Base-by-base conservation (phyloP, 257 asterid species). In the Solanum acaule region DNA sequence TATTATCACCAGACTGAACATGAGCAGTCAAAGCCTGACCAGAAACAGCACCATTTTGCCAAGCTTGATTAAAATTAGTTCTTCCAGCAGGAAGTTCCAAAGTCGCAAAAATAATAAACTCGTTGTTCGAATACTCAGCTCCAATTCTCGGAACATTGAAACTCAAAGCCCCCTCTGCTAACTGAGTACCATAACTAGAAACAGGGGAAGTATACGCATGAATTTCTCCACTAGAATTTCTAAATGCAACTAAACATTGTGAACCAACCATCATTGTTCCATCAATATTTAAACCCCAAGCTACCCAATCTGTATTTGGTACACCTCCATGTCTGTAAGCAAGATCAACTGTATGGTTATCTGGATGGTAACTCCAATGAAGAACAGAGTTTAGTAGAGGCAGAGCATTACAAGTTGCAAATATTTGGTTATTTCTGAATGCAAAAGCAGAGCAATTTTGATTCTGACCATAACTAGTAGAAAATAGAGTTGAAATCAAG, bases 21-120 rank as follows among this genome's bases (percentile, higher is more conserved):
- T 96, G 99, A 13, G 0, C 0, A 33, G 0, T 20, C 71, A 91
- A 94, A 68, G 10, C 10, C 65, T 52, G 88, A 0, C 94, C 94
- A 10, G 92, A 70, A 25, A 96, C 89, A 23, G 1, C 86, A 0
- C 99, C 99, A 65, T 73, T 65, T 73, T 96, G 99, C 99, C 98
- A 96, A 3, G 92, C 95, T 31, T 95, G 98, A 15, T 88, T 88
- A 63, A 94, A 95, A 29, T 90, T 90, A 1, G 98, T 94, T 12
- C 87, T 56, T 6, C 94, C 95, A 3, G 81, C 8, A 1, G 98
- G 96, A 34, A 96, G 95, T 27, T 65, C 83, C 42, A 96, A 15
- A 22, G 94, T 94, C 9, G 99, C 98, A 82, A 88, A 94, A 37
- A 96, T 94, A 31, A 91, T 88, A 82, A 93, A 92, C 91, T 92